These are phyloP conservation scores for Gastrolobium bilobum DNA, from an alignment of 306 rosid genomes.

Conservation along the genomic window DNA sequence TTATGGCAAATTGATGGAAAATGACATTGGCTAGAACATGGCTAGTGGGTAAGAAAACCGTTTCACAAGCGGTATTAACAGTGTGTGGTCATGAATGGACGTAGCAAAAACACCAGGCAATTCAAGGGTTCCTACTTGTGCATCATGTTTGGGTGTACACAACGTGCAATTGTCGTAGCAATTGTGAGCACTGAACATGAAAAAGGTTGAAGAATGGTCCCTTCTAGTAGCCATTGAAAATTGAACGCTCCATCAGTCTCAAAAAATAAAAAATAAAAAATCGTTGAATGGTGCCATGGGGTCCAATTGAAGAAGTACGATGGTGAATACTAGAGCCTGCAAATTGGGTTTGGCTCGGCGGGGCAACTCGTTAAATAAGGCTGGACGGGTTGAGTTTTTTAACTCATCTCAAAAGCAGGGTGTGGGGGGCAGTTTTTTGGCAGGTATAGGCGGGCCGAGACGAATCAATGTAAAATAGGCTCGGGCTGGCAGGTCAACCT, in stretches of 20 bases:
- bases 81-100: constrained; percentile 4
- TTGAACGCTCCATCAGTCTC: constrained; percentile 3
- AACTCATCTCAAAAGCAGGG: no score
- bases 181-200: constrained; percentile 54
- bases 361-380: no score
- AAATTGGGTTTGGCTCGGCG: no score
- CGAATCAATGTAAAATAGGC: no score
- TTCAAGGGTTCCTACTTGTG: constrained; percentile 23
- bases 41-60: constrained; percentile 36
- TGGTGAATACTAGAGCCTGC: constrained; percentile 10
- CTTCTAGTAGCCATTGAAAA: constrained; percentile 6
- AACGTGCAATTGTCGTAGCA: constrained; percentile 53
- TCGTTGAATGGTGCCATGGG: constrained; percentile 12
- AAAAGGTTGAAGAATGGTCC: constrained; percentile 47
- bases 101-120: constrained; percentile 43
- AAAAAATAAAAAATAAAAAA: no score
- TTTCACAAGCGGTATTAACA: constrained; percentile 15
- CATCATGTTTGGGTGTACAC: constrained; percentile 10
- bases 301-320: constrained; percentile 21
- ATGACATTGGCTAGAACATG: constrained; percentile 52
- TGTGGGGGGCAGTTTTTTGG: no score
- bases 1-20: constrained; percentile 44
- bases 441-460: no score
- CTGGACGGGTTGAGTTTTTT: no score
- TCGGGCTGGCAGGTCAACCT: no score